Percentiles rank a stretch among this genome's conserved stretches.
Evolutionary conservation across 768 basidiomycete species (phyloP).

Genomic region (Porphyrellus cyaneotinctus): DNA sequence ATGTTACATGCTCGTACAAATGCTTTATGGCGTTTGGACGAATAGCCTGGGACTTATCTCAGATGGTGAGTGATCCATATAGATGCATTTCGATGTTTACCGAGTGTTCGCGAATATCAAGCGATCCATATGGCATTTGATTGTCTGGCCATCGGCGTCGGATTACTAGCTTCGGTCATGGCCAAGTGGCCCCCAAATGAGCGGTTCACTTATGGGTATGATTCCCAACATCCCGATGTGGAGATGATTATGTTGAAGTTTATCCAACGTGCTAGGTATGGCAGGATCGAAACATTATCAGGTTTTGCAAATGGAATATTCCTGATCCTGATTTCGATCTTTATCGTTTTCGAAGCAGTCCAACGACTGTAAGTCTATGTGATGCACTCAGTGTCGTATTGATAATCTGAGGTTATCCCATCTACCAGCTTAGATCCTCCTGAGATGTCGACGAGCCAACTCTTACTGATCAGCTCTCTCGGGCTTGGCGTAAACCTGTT

Average conservation of each 20-base stretch:
- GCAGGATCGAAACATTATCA: constrained; percentile 93
- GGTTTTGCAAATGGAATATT: constrained; percentile 98
- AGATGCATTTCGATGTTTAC: background rate
- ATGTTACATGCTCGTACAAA: constrained; percentile 95
- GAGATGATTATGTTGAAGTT: background rate
- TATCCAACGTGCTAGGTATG: constrained; percentile 53
- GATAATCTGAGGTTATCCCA: background rate
- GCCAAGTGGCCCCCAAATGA: constrained; percentile 96
- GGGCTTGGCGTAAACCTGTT: constrained; percentile 94
- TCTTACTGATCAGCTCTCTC: constrained; percentile 82
- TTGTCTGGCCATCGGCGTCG: constrained; percentile 95
- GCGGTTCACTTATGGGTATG: constrained; percentile 91
- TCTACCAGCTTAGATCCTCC: constrained; percentile 77
- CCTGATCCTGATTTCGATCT: constrained; percentile 89
- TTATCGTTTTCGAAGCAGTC: constrained; percentile 97
- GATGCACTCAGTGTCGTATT: constrained; percentile 19
- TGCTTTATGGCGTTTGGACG: constrained; percentile 96
- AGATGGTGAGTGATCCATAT: constrained; percentile 62
- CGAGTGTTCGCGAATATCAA: constrained; percentile 30
- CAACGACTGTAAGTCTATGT: constrained; percentile 68
- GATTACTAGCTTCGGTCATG: constrained; percentile 95
- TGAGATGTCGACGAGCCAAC: constrained; percentile 94
- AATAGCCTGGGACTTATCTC: constrained; percentile 95
- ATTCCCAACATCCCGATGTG: constrained; percentile 2
- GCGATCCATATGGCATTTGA: constrained; percentile 99